Conservation (phyloP, 1,284 basidiomycete species). For the Boletus sp. region DNA sequence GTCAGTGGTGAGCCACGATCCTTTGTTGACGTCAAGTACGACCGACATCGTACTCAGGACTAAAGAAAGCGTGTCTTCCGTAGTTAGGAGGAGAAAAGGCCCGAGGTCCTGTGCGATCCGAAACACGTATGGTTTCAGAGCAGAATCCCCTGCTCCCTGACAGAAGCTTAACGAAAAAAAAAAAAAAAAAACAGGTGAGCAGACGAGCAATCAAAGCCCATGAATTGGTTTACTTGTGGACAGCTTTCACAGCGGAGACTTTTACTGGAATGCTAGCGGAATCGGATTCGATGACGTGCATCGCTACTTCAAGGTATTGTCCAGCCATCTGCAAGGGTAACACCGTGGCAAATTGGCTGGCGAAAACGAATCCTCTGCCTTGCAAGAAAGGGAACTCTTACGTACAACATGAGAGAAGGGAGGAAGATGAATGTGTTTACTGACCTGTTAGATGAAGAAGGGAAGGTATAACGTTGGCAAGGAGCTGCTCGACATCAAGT, state of each 20-base stretch:
- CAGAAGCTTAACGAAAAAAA: conserved; percentile 76
- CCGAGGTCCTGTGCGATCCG: conserved; percentile 84
- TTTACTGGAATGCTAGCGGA: conserved; percentile 84
- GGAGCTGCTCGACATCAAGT: conserved; percentile 78
- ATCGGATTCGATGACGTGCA: conserved; percentile 79
- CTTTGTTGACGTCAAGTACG: conserved; percentile 75
- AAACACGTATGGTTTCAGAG: conserved; percentile 66
- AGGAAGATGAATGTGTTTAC: conserved; percentile 22
- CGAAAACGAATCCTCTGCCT: conserved; percentile 94
- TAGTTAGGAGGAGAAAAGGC: conserved; percentile 79
- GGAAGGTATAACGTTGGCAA: conserved; percentile 80
- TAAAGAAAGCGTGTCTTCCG: conserved; percentile 90
- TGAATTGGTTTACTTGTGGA: conserved; percentile 71
- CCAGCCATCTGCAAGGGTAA: conserved; percentile 73
- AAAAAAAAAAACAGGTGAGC: conserved; percentile 15
- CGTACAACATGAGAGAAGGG: conserved; percentile 6
- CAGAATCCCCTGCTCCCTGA: conserved; percentile 57
- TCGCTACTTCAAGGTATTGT: conserved; percentile 86
- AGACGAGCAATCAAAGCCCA: not conserved
- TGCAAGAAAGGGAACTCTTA: conserved; percentile 88
- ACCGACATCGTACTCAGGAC: conserved; percentile 86
- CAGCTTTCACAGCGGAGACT: conserved; percentile 90
- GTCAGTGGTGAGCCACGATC: conserved; percentile 67
- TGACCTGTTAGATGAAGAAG: conserved; percentile 68
- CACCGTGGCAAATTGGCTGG: conserved; percentile 83